These are phyloP conservation scores for Mucor velutinosus DNA, from an alignment of 371 early-diverging fungal species.

Conservation along the genomic window DNA sequence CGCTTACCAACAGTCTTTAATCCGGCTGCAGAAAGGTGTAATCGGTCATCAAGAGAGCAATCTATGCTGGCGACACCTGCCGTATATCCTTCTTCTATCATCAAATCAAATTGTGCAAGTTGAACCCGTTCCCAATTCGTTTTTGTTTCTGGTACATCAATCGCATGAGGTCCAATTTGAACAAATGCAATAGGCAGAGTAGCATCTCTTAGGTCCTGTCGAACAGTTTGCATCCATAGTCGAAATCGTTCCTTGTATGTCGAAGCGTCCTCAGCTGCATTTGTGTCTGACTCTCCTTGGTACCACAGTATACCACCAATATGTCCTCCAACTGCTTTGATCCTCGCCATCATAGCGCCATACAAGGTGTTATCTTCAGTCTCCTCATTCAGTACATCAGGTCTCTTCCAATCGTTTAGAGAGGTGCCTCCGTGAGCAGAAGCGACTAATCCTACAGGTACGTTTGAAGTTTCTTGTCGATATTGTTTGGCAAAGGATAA, in stretches of 20 bases:
- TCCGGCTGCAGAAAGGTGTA: slow-evolving; percentile 41
- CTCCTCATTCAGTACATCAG: background rate
- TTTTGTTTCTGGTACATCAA: slow-evolving; percentile 2
- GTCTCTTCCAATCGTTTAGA: slow-evolving; percentile 31
- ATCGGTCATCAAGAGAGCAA: slow-evolving; percentile 35
- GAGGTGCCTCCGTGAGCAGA: slow-evolving; percentile 47
- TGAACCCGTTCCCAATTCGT: slow-evolving; percentile 31
- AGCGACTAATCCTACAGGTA: slow-evolving; percentile 45
- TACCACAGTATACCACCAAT: slow-evolving; percentile 48
- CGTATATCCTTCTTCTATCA: background rate
- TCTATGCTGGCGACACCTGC: slow-evolving; percentile 35
- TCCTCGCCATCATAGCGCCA: slow-evolving; percentile 40
- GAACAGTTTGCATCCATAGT: slow-evolving; percentile 16
- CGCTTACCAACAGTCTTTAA: slow-evolving; percentile 28
- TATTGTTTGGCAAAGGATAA: slow-evolving; percentile 33
- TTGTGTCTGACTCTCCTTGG: slow-evolving; percentile 50
- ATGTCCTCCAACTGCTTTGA: slow-evolving; percentile 15
- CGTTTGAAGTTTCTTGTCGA: background rate
- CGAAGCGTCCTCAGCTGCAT: background rate
- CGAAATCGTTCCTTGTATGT: slow-evolving; percentile 19
- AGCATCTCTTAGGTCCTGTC: slow-evolving; percentile 4
- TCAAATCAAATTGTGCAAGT: slow-evolving; percentile 22
- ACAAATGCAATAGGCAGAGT: slow-evolving; percentile 31
- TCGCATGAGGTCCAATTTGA: slow-evolving; percentile 32
- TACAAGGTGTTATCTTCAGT: slow-evolving; percentile 28